Conservation (phyloP, 106 monocot genomes). For the Dioscorea alata region DNA sequence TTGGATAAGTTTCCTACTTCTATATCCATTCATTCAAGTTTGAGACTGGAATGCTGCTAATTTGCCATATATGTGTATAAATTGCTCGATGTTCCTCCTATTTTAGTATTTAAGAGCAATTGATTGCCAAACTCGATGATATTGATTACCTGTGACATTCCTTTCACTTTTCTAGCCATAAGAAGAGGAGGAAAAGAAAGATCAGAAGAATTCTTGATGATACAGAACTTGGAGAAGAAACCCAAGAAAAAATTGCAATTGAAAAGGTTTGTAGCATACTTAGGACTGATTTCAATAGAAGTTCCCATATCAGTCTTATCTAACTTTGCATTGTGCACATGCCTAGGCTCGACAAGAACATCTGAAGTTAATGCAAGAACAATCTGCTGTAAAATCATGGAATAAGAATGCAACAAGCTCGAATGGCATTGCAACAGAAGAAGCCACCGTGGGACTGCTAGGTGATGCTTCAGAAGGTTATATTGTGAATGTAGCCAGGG, state of each 20-base stretch:
- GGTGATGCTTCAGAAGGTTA: conserved; percentile 60
- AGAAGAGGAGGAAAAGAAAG: conserved; percentile 58
- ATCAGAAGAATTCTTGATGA: conserved; percentile 97
- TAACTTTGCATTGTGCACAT: not conserved
- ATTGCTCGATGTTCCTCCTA: not conserved
- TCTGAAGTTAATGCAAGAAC: conserved; percentile 76
- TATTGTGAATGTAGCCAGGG: conserved; percentile 88
- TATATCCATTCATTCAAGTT: not conserved
- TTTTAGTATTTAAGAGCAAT: not conserved
- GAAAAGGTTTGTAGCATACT: conserved; percentile 52
- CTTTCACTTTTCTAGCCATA: conserved; percentile 27
- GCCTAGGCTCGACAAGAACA: conserved; percentile 93
- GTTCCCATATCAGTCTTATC: not conserved
- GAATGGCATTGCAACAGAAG: conserved; percentile 18
- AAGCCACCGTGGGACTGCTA: conserved; percentile 16
- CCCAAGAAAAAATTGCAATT: conserved; percentile 88
- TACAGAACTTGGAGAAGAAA: conserved; percentile 88
- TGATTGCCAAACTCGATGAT: not conserved
- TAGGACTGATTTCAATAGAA: not conserved
- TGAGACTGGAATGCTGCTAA: not conserved
- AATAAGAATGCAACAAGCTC: conserved; percentile 15
- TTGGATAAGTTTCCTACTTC: not conserved
- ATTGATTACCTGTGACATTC: not conserved
- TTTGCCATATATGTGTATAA: not conserved
- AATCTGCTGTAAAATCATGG: conserved; percentile 48